Percentiles rank a stretch among this genome's conserved stretches.
These are phyloP conservation scores for Scorias spongiosa DNA, from an alignment of 2,329 filamentous ascomycete species.

Conservation along the genomic window DNA sequence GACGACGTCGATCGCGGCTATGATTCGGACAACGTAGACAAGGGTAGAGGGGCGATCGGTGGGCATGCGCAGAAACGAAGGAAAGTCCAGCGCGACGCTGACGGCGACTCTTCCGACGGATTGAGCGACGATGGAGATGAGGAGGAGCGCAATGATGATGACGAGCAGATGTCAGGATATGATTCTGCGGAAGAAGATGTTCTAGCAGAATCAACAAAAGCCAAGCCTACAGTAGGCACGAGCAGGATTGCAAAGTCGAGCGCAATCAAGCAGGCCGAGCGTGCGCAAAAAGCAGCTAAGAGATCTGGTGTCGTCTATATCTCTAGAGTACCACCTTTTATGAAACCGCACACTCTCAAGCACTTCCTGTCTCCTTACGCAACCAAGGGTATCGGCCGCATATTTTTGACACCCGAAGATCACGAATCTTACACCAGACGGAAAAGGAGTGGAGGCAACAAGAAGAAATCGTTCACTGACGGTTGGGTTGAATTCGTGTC, in stretches of 20 bases:
- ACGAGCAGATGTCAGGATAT: slow-evolving; percentile 7
- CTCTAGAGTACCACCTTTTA: slow-evolving; percentile 72
- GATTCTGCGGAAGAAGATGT: slow-evolving; percentile 2
- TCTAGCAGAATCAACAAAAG: slow-evolving; percentile 2
- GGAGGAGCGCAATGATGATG: slow-evolving; percentile 5
- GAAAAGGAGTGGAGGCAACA: slow-evolving; percentile 61
- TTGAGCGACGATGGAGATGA: slow-evolving; percentile 8
- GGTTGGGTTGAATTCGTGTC: slow-evolving; percentile 73
- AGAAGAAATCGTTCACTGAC: slow-evolving; percentile 67
- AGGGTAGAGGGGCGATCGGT: slow-evolving; percentile 44
- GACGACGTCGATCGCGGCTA: slow-evolving; percentile 37
- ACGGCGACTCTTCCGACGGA: slow-evolving; percentile 17
- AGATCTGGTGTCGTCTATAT: slow-evolving; percentile 73
- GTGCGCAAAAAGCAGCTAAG: slow-evolving; percentile 47
- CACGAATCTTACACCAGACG: slow-evolving; percentile 49
- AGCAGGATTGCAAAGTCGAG: slow-evolving; percentile 20
- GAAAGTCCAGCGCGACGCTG: slow-evolving; percentile 36
- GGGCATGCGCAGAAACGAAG: slow-evolving; percentile 43
- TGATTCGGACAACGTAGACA: slow-evolving; percentile 50
- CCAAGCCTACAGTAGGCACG: not conserved
- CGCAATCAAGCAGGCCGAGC: slow-evolving; percentile 52
- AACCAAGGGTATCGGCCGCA: slow-evolving; percentile 47
- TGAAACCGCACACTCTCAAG: slow-evolving; percentile 67
- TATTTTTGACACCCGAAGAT: slow-evolving; percentile 68
- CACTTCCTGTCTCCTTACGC: slow-evolving; percentile 63